Evolutionary conservation across 1,284 basidiomycete species (phyloP), one percentile per base, ranked within the genome.

Genomic region (Trichosporon ovoides): DNA sequence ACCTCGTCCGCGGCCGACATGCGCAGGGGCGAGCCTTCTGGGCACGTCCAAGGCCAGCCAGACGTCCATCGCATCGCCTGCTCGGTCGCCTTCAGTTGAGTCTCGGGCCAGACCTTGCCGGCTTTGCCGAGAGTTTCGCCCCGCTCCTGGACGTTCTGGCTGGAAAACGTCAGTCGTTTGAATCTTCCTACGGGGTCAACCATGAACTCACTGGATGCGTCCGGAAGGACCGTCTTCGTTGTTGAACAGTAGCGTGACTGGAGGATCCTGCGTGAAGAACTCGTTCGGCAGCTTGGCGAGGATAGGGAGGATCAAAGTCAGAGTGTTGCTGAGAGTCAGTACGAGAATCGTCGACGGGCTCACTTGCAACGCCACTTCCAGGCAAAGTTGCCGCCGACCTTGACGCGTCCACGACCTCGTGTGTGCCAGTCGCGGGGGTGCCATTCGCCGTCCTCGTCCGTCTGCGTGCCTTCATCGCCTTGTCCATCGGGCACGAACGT

Each of bases 11-110:
- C 61, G 11, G 62, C 59, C 20, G 51, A 49, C 11, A 61, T 58
- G 38, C 69, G 68, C 16, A 72, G 59, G 3, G 73, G 71, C 16
- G 65, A 57, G 31, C 62, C 65, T 11, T 63, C 65, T 12, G 70
- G 70, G 57, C 71, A 75, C 35, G 68, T 46, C 73, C 71, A 73
- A 31, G 66, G 60, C 71, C 72, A 73, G 18, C 72, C 72, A 48
- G 63, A 65, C 0, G 72, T 74, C 62, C 62, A 68, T 3, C 64
- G 57, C 66, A 68, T 67, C 10, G 58, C 48, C 35, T 68, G 60
- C 59, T 74, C 72, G 1, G 67, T 66, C 22, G 64, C 64, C 7
- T 62, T 19, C 18, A 74, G 57, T 43, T 70, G 66, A 0, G 58
- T 52, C 7, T 65, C 55, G 13, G 70, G 60, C 72, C 72, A 74